Percentiles rank a stretch among this genome's conserved stretches.
Evolutionary conservation across 768 basidiomycete species (phyloP).

Genomic region (Pleurotus tuber-regium): DNA sequence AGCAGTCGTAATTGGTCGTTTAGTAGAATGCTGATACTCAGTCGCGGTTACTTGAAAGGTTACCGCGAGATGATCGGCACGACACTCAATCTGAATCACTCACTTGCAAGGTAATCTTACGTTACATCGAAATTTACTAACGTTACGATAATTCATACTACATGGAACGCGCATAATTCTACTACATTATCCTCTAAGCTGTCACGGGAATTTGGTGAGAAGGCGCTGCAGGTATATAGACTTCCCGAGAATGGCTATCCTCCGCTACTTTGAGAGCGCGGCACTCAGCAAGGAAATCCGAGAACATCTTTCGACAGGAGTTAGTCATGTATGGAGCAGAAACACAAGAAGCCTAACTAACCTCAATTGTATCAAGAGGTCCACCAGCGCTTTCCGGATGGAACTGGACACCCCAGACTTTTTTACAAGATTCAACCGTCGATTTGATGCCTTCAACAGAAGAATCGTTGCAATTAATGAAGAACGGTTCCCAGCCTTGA

Average conservation of each 20-base stretch:
- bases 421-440: constrained; percentile 82
- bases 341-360: constrained; percentile 29
- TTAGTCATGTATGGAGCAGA: neutral
- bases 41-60: constrained; percentile 22
- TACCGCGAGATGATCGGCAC: constrained; percentile 1
- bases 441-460: constrained; percentile 99
- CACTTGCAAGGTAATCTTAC: neutral
- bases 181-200: neutral
- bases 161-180: neutral
- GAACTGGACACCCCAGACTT: constrained; percentile 98
- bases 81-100: neutral
- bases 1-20: neutral
- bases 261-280: constrained; percentile 48
- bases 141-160: too few species aligned
- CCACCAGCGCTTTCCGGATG: constrained; percentile 98
- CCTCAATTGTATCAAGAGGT: constrained; percentile 98
- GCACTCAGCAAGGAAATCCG: constrained; percentile 86
- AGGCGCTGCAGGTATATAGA: neutral
- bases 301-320: constrained; percentile 70
- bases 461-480: constrained; percentile 99
- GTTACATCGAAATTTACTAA: neutral
- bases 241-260: constrained; percentile 14
- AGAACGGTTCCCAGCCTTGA: constrained; percentile 96
- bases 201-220: neutral
- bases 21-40: constrained; percentile 11